These are phyloP conservation scores for Ophiorrhiza pumila DNA, from an alignment of 257 asterid genomes.

Conservation along the genomic window DNA sequence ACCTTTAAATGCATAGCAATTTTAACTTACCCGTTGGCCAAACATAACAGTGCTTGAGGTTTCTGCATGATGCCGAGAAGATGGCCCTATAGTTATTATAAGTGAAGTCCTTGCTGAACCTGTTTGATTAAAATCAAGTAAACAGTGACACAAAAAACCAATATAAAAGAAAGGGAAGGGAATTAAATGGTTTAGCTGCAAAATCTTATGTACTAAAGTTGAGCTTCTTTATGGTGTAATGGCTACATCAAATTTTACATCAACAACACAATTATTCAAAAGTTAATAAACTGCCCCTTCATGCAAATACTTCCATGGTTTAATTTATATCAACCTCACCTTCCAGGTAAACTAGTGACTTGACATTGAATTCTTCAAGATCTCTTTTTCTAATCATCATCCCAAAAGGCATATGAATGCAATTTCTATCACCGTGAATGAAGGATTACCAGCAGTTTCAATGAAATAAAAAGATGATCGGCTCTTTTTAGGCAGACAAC, in stretches of 20 bases:
- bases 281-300: neutral
- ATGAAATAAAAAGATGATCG: neutral
- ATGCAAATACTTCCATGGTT: constrained; percentile 4
- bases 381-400: neutral
- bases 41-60: constrained; percentile 86
- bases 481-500: neutral
- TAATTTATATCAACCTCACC: neutral
- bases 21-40: constrained; percentile 77
- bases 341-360: neutral
- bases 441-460: neutral
- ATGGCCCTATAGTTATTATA: constrained; percentile 74
- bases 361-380: neutral
- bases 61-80: constrained; percentile 82
- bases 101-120: constrained; percentile 97
- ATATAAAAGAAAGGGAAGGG: neutral
- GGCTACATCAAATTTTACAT: neutral
- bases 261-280: neutral
- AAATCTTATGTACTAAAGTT: neutral
- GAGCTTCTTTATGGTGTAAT: neutral
- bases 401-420: neutral
- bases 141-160: constrained; percentile 12
- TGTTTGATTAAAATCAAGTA: constrained; percentile 31
- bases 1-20: neutral
- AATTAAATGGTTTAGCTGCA: constrained; percentile 1
- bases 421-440: neutral